phyloP scores from a whole-genome alignment of 2,329 filamentous ascomycete species.

The Colletotrichum melonis region DNA sequence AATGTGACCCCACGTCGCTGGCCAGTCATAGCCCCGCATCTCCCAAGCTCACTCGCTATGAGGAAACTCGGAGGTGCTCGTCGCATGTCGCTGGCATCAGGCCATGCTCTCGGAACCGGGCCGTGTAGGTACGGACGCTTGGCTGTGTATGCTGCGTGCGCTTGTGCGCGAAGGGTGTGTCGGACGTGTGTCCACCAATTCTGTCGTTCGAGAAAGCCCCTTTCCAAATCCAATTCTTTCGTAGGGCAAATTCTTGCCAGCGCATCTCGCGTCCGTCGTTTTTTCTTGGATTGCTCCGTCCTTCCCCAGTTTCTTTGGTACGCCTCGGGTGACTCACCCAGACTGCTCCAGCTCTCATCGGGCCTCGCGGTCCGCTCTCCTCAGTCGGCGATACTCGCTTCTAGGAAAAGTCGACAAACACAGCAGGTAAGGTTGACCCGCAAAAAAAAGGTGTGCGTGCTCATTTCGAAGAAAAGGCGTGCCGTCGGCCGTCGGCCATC shows the following conservation, averaged over 20 bases:
- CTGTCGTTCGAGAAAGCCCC: slow-evolving; percentile 1
- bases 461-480: slow-evolving; percentile 16
- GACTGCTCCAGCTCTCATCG: neutral
- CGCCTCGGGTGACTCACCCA: neutral
- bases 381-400: slow-evolving; percentile 3
- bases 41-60: neutral
- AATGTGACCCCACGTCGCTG: slow-evolving; percentile 6
- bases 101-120: slow-evolving; percentile 27
- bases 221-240: neutral
- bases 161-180: slow-evolving; percentile 17
- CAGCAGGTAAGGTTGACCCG: slow-evolving; percentile 24
- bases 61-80: neutral
- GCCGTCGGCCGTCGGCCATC: slow-evolving; percentile 3
- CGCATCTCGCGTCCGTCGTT: slow-evolving; percentile 24
- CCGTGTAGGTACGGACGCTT: slow-evolving; percentile 4
- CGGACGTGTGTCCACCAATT: slow-evolving; percentile 28
- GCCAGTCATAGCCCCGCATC: slow-evolving; percentile 10
- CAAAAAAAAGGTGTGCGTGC: neutral
- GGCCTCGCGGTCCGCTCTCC: neutral
- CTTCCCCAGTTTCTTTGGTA: slow-evolving; percentile 26
- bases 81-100: slow-evolving; percentile 27
- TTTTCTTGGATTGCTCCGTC: slow-evolving; percentile 30
- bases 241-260: slow-evolving; percentile 3
- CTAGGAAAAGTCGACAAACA: slow-evolving; percentile 29
- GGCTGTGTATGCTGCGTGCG: slow-evolving; percentile 12